Percentiles rank a stretch among this genome's conserved stretches.
phyloP scores from a whole-genome alignment of 202 grass and related monocot species.

The Cymbopogon flexuosus region DNA sequence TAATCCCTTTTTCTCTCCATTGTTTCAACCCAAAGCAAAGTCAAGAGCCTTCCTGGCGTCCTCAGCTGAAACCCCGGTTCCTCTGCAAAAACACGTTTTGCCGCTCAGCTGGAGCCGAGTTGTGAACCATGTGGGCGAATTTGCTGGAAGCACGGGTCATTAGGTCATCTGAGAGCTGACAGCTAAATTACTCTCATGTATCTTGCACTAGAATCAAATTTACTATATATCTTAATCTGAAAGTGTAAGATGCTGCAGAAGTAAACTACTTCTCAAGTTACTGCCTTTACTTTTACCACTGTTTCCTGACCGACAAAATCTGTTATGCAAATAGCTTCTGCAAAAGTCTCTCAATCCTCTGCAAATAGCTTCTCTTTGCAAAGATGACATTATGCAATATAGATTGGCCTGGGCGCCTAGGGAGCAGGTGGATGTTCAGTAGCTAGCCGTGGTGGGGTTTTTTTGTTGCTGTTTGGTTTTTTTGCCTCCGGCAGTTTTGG shows the following conservation, averaged over 20 bases:
- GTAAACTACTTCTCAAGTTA: background rate
- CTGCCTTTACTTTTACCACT: background rate
- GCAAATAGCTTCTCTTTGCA: too few relatives aligned
- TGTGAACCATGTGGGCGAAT: constrained; percentile 43
- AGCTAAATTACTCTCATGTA: background rate
- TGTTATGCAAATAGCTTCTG: too few relatives aligned
- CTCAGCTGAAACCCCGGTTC: background rate
- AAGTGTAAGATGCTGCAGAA: too few relatives aligned
- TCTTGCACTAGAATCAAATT: too few relatives aligned
- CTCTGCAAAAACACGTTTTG: constrained; percentile 2
- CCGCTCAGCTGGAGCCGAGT: constrained; percentile 5
- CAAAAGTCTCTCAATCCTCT: too few relatives aligned
- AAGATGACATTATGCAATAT: too few relatives aligned
- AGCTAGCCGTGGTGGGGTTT: too few relatives aligned
- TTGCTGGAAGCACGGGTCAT: background rate
- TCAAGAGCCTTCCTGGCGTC: constrained; percentile 8
- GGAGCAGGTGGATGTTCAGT: too few relatives aligned
- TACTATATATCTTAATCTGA: background rate
- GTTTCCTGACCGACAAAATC: constrained; percentile 1
- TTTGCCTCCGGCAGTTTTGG: too few relatives aligned
- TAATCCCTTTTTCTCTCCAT: background rate
- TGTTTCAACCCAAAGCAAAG: constrained; percentile 41
- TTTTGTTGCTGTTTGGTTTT: too few relatives aligned
- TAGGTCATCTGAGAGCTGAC: background rate
- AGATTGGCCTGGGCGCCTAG: too few relatives aligned